Evolutionary conservation across 2,329 filamentous ascomycete species (phyloP), one percentile per base, ranked within the genome.

Genomic region (Endothia cerciana): DNA sequence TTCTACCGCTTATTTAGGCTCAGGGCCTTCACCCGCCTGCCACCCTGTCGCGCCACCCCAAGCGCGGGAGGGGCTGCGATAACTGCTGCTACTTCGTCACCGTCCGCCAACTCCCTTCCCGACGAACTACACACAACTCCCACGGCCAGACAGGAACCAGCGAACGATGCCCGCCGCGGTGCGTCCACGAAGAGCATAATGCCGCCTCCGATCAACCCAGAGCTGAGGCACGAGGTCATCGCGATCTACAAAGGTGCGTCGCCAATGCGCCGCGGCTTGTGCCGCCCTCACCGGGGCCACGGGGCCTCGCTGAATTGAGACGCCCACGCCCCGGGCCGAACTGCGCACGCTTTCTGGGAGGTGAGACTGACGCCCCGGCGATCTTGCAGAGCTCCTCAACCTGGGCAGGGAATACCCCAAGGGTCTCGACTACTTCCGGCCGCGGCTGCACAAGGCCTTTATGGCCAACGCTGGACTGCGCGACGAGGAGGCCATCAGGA

Each of bases 401-500:
- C 83, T 98, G 17, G 93, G 94, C 41, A 87, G 89, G 64, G 91
- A 94, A 66, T 98, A 98, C 73, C 94, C 95, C 1, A 83, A 91
- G 19, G 95, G 95, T 57, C 96, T 79, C 69, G 79, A 83, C 38
- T 97, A 94, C 79, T 97, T 96, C 76, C 87, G 91, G 13, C 86
- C 88, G 8, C 87, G 93, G 1, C 81, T 97, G 11, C 93, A 97
- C 79, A 88, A 88, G 68, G 94, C 94, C 0, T 99, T 98, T 79
- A 87, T 89, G 70, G 87, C 88, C 57, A 93, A 96, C 71, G 86
- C 89, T 1, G 78, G 83, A 49, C 74, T 97, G 65, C 83, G 81
- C 2, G 88, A 95, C 71, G 90, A 94, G 69, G 86, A 85, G 8
- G 84, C 92, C 72, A 97, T 99, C 60, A 84, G 83, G 51, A 84